Evolutionary conservation across 768 basidiomycete species (phyloP).

Genomic region (Lentinula sp.): DNA sequence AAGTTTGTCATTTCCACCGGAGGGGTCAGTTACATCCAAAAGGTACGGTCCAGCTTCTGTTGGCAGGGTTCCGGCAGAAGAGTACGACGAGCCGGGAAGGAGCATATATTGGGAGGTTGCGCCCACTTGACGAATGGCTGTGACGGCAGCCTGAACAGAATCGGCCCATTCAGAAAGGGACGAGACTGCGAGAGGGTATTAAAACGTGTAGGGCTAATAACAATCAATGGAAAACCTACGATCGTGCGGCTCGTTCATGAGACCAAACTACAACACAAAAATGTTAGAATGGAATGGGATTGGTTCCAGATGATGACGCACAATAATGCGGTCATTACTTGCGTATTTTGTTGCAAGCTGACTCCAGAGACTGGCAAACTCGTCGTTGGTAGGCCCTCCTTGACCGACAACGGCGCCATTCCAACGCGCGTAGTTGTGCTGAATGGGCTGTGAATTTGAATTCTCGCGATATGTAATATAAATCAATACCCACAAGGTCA

Average conservation of each 20-base stretch:
- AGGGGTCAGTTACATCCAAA: conserved; percentile 32
- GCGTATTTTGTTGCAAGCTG: conserved; percentile 45
- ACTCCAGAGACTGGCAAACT: conserved; percentile 48
- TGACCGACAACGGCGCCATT: conserved; percentile 50
- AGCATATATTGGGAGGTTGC: conserved; percentile 52
- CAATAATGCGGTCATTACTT: conserved; percentile 32
- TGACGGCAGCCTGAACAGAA: conserved; percentile 49
- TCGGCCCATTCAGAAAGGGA: conserved; percentile 37
- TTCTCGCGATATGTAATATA: neutral
- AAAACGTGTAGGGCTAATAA: too few relatives aligned
- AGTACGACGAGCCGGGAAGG: conserved; percentile 36
- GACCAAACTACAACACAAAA: conserved; percentile 14
- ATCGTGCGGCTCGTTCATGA: conserved; percentile 63
- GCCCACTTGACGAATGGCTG: conserved; percentile 51
- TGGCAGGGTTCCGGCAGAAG: conserved; percentile 25
- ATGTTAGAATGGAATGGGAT: neutral
- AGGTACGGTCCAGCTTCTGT: conserved; percentile 43
- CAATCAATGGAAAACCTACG: too few relatives aligned
- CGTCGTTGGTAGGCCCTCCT: conserved; percentile 48
- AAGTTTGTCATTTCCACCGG: conserved; percentile 34
- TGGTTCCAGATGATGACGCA: conserved; percentile 20
- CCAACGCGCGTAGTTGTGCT: conserved; percentile 59
- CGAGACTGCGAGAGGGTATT: conserved; percentile 10
- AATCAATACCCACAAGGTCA: conserved; percentile 31
- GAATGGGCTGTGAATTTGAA: neutral